phyloP scores from a whole-genome alignment of 176 grass and related monocot species.

The Themeda triandra region DNA sequence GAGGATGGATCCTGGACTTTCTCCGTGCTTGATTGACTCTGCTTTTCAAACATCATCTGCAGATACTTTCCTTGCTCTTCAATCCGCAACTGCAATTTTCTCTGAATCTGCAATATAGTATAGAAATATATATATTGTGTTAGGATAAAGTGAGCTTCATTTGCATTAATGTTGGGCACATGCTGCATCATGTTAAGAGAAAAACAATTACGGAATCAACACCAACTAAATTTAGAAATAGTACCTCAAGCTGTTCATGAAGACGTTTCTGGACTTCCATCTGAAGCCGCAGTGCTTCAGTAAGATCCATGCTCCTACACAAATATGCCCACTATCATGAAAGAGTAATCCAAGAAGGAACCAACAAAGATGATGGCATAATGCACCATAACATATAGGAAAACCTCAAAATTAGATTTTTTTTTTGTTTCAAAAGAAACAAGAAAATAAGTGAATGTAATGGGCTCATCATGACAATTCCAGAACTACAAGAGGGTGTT shows the following conservation, averaged over 20 bases:
- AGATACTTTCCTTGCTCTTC: slow-evolving; percentile 89
- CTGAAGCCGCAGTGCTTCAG: slow-evolving; percentile 86
- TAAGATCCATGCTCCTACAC: slow-evolving; percentile 84
- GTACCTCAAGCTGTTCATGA: slow-evolving; percentile 97
- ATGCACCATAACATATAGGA: background rate
- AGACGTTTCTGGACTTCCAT: slow-evolving; percentile 98
- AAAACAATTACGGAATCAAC: background rate
- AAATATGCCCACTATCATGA: slow-evolving; percentile 27
- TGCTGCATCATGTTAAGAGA: background rate
- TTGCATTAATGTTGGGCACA: background rate
- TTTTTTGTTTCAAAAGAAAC: slow-evolving; percentile 3
- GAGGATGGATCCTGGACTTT: slow-evolving; percentile 34
- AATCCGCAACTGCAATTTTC: slow-evolving; percentile 76
- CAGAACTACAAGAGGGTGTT: slow-evolving; percentile 5
- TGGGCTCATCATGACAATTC: slow-evolving; percentile 3
- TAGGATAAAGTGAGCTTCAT: slow-evolving; percentile 17
- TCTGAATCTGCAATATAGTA: slow-evolving; percentile 62
- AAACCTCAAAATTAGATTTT: slow-evolving; percentile 6
- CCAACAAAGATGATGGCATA: background rate
- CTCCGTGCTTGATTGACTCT: slow-evolving; percentile 44
- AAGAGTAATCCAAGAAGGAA: background rate
- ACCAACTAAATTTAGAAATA: background rate
- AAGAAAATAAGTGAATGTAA: background rate
- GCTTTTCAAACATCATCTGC: slow-evolving; percentile 91
- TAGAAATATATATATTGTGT: background rate